Percentiles rank a stretch among this genome's conserved stretches.
These are phyloP conservation scores for Lasiodiplodia hormozganensis DNA, from an alignment of 2,329 filamentous ascomycete species.

Conservation along the genomic window DNA sequence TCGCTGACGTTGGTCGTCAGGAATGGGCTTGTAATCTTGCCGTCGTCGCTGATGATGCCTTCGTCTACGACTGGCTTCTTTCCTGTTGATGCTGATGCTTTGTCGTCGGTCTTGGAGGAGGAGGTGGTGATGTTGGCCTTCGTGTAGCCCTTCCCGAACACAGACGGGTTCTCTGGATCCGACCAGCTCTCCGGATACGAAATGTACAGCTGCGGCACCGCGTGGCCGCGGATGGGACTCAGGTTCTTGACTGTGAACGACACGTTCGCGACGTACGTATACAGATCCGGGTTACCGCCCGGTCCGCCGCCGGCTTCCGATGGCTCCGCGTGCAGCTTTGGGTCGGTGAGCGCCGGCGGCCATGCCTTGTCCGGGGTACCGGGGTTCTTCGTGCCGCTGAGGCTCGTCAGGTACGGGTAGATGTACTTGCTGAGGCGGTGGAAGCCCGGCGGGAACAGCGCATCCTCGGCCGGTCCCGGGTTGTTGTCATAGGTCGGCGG, in stretches of 20 bases:
- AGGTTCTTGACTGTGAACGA: slow-evolving; percentile 59
- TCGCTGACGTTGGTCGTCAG: neutral
- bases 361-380: slow-evolving; percentile 56
- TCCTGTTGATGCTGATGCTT: no score
- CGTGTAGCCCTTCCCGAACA: slow-evolving; percentile 1
- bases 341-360: slow-evolving; percentile 62
- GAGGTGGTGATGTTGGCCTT: neutral
- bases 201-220: slow-evolving; percentile 66
- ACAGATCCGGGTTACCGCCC: slow-evolving; percentile 64
- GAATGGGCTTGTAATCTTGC: slow-evolving; percentile 4
- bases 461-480: slow-evolving; percentile 63
- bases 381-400: slow-evolving; percentile 53
- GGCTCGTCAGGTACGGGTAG: slow-evolving; percentile 54
- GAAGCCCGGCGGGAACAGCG: slow-evolving; percentile 67
- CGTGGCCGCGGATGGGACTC: slow-evolving; percentile 59
- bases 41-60: slow-evolving; percentile 17
- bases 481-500: slow-evolving; percentile 37
- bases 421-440: slow-evolving; percentile 72
- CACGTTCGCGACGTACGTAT: slow-evolving; percentile 53
- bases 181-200: slow-evolving; percentile 53
- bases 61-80: neutral
- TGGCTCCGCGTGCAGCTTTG: slow-evolving; percentile 45
- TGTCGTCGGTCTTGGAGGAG: no score
- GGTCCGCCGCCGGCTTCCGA: slow-evolving; percentile 74
- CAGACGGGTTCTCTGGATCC: slow-evolving; percentile 39